These are phyloP conservation scores for Ostreobium quekettii DNA, from an alignment of 139 green algal species.

Conservation along the genomic window DNA sequence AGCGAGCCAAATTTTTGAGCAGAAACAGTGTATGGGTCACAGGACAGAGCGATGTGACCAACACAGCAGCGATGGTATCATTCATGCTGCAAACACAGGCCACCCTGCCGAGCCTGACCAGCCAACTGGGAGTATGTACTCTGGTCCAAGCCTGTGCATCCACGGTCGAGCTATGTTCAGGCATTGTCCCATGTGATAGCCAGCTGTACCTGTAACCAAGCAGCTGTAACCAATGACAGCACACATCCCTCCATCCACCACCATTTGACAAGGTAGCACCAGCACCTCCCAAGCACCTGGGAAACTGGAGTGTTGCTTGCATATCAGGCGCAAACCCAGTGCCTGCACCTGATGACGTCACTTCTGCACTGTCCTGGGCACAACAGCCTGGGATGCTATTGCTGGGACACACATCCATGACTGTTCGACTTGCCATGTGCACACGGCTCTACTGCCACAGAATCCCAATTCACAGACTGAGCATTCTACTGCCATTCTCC, in stretches of 20 bases:
- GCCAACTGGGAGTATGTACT: not conserved
- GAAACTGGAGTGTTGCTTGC: no score
- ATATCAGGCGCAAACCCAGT: no score
- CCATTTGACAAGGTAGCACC: slow-evolving; percentile 15
- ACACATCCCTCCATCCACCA: not conserved
- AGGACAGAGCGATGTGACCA: not conserved
- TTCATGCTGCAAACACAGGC: not conserved
- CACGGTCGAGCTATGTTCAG: not conserved
- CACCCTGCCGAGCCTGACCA: not conserved
- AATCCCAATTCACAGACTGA: no score
- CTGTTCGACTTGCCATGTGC: no score
- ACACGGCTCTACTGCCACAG: no score
- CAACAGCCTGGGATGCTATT: no score
- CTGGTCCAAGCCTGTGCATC: no score
- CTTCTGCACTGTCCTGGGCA: no score
- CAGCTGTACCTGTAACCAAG: not conserved
- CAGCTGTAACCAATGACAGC: not conserved
- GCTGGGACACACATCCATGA: no score
- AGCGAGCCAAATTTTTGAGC: not conserved
- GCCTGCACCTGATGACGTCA: no score
- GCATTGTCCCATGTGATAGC: not conserved
- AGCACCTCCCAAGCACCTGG: no score
- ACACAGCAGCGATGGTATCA: not conserved
- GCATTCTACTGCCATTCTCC: no score
- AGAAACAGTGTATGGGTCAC: not conserved